A percentile compares a stretch with the other conserved stretches of the same genome.
Conservation (phyloP, 2,329 filamentous ascomycete genomes). For the Westerdykella ornata region DNA sequence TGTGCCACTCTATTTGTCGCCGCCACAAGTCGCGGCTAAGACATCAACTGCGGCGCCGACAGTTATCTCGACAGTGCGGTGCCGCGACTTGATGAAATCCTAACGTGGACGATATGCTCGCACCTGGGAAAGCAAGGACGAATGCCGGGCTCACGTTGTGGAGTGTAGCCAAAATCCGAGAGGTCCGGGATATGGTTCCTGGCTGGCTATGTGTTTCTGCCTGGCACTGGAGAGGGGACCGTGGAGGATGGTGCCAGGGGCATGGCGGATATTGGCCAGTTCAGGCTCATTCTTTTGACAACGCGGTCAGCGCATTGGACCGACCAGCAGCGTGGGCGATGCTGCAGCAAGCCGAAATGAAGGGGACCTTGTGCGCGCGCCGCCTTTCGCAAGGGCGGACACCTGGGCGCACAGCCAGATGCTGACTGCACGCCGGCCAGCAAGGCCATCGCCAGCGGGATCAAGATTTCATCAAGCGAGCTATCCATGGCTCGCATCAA, state of each 20-base stretch:
- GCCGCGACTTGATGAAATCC: constrained; percentile 18
- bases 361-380: constrained; percentile 33
- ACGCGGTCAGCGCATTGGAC: constrained; percentile 30
- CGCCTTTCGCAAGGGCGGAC: constrained; percentile 8
- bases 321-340: constrained; percentile 33
- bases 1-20: constrained; percentile 27
- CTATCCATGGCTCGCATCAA: constrained; percentile 34
- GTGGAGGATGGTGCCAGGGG: constrained; percentile 14
- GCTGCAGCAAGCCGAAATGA: constrained; percentile 37
- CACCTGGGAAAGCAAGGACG: constrained; percentile 16
- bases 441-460: background rate
- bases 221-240: constrained; percentile 10
- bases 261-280: constrained; percentile 24
- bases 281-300: constrained; percentile 36
- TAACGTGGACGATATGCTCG: constrained; percentile 17
- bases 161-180: constrained; percentile 15
- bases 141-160: constrained; percentile 15
- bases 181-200: constrained; percentile 17
- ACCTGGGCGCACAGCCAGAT: background rate
- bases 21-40: constrained; percentile 21
- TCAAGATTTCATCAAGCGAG: constrained; percentile 7
- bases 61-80: background rate
- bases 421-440: too few species aligned
- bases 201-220: constrained; percentile 22
- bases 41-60: constrained; percentile 11